phyloP scores from a whole-genome alignment of 2,329 filamentous ascomycete species.

The Aspergillus flavus region DNA sequence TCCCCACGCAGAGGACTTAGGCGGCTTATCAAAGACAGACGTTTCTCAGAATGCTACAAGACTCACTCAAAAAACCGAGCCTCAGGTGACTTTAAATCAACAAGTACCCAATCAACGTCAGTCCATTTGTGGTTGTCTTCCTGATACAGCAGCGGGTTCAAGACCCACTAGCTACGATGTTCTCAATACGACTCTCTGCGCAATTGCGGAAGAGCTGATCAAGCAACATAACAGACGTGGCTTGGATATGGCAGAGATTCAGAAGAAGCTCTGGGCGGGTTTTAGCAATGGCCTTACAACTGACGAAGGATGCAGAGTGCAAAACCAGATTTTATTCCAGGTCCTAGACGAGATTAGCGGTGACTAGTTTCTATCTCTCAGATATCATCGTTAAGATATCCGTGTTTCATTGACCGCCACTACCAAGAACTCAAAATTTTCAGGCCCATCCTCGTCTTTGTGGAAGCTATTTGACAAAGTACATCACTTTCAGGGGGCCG shows the following conservation, averaged over 20 bases:
- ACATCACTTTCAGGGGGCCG: slow-evolving; percentile 78
- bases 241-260: slow-evolving; percentile 39
- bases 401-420: neutral
- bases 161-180: slow-evolving; percentile 28
- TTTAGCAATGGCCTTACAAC: slow-evolving; percentile 31
- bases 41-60: neutral
- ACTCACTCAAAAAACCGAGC: neutral
- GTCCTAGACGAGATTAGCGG: slow-evolving; percentile 43
- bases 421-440: too few relatives aligned
- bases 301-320: slow-evolving; percentile 40
- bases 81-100: neutral
- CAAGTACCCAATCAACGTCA: slow-evolving; percentile 7
- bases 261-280: slow-evolving; percentile 35
- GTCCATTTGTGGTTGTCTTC: slow-evolving; percentile 28
- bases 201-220: slow-evolving; percentile 42
- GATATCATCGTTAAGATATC: neutral
- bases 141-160: slow-evolving; percentile 17
- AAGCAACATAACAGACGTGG: slow-evolving; percentile 41
- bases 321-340: slow-evolving; percentile 47
- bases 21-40: neutral
- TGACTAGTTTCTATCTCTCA: slow-evolving; percentile 16
- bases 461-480: slow-evolving; percentile 58
- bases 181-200: slow-evolving; percentile 40
- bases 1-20: neutral
- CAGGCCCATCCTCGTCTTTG: slow-evolving; percentile 29